Percentiles rank a stretch among this genome's conserved stretches.
Evolutionary conservation across 495 filamentous ascomycete species (phyloP).

Genomic region (Podospora fimiseda): DNA sequence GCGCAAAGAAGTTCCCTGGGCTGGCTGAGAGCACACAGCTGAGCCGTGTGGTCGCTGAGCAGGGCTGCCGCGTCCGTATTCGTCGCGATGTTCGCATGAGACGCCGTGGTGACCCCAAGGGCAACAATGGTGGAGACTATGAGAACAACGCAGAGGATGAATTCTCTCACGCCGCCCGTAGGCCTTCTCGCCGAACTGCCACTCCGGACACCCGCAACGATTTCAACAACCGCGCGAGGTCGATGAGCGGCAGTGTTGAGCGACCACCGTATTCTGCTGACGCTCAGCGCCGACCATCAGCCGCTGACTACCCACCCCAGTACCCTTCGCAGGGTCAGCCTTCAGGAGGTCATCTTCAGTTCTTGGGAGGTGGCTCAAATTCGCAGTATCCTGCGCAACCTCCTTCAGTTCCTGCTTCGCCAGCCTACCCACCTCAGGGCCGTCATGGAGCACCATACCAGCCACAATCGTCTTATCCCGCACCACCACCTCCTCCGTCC

Average conservation of each 20-base stretch:
- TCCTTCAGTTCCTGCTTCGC: conserved; percentile 38
- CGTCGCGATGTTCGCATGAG: conserved; percentile 96
- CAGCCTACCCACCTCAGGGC: conserved; percentile 32
- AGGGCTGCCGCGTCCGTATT: conserved; percentile 95
- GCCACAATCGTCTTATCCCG: conserved; percentile 27
- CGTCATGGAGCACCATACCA: conserved; percentile 17
- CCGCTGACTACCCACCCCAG: conserved; percentile 43
- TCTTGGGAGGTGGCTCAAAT: conserved; percentile 24
- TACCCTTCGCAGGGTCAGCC: conserved; percentile 34
- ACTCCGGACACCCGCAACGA: conserved; percentile 57
- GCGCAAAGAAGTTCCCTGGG: conserved; percentile 98
- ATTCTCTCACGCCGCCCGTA: conserved; percentile 33
- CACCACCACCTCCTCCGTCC: conserved; percentile 37
- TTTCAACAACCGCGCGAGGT: conserved; percentile 59
- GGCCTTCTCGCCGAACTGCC: conserved; percentile 45
- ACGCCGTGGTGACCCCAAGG: conserved; percentile 73
- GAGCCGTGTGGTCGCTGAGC: conserved; percentile 88
- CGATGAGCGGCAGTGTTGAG: conserved; percentile 65
- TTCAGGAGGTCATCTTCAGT: conserved; percentile 30
- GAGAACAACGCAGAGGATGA: conserved; percentile 67
- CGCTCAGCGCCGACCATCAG: conserved; percentile 49
- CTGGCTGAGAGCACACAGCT: conserved; percentile 83
- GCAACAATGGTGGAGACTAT: conserved; percentile 58
- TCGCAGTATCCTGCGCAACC: conserved; percentile 29
- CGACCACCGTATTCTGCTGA: conserved; percentile 40